Evolutionary conservation across 2,329 filamentous ascomycete genomes (phyloP).

Genomic region (Colletotrichum ledebouriae): DNA sequence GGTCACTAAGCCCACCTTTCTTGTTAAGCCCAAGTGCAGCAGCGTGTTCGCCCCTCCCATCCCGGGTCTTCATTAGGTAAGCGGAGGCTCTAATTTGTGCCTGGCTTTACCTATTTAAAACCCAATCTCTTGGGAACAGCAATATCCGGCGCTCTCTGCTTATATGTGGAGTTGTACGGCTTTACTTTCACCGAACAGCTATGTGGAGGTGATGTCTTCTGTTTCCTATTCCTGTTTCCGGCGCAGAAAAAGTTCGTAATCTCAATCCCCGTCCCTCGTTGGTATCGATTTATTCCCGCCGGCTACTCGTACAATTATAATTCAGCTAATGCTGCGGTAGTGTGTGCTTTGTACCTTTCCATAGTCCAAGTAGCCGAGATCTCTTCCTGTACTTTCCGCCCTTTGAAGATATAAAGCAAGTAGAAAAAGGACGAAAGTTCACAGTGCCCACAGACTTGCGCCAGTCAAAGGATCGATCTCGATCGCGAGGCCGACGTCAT

Average conservation of each 20-base stretch:
- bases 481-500: slow-evolving; percentile 19
- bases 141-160: neutral
- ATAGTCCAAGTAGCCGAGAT: slow-evolving; percentile 13
- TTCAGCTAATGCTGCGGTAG: slow-evolving; percentile 26
- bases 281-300: slow-evolving; percentile 5
- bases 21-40: neutral
- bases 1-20: neutral
- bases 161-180: neutral
- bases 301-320: slow-evolving; percentile 39
- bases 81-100: neutral
- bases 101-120: slow-evolving; percentile 10
- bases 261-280: neutral
- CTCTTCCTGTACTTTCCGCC: neutral
- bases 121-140: slow-evolving; percentile 10
- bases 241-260: neutral
- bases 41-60: no score
- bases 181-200: neutral
- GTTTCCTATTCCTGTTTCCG: slow-evolving; percentile 7
- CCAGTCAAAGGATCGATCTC: slow-evolving; percentile 16
- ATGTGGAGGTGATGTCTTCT: neutral
- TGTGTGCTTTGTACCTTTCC: slow-evolving; percentile 13
- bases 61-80: no score
- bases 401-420: no score
- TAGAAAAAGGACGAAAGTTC: neutral
- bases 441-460: slow-evolving; percentile 15